Conservation (phyloP, 1,284 basidiomycete species). For the Moesziomyces sp. region DNA sequence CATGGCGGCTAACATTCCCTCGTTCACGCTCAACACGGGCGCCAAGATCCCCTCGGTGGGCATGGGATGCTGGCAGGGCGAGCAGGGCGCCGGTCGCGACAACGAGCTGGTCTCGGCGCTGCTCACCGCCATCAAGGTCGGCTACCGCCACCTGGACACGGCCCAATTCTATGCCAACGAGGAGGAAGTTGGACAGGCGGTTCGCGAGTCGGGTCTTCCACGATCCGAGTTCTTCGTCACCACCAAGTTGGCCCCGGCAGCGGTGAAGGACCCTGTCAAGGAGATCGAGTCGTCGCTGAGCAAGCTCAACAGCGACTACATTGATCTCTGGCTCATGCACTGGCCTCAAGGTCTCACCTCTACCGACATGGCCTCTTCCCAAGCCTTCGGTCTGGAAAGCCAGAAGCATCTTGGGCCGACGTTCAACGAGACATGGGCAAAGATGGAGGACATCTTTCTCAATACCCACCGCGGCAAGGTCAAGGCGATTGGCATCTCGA, state of each 20-base stretch:
- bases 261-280: constrained; percentile 39
- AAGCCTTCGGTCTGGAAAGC: constrained; percentile 18
- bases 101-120: constrained; percentile 34
- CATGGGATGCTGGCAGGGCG: constrained; percentile 57
- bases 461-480: constrained; percentile 58
- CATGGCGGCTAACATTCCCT: constrained; percentile 41
- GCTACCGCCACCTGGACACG: constrained; percentile 60
- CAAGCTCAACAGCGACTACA: constrained; percentile 78
- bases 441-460: constrained; percentile 60
- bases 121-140: constrained; percentile 28
- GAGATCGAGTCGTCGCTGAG: constrained; percentile 78
- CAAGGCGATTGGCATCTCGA: constrained; percentile 74
- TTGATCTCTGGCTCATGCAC: constrained; percentile 68
- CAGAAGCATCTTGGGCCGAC: constrained; percentile 44
- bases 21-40: constrained; percentile 51
- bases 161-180: constrained; percentile 74
- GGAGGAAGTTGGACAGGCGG: constrained; percentile 83
- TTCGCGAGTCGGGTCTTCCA: constrained; percentile 77
- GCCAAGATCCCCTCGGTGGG: constrained; percentile 53
- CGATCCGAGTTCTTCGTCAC: constrained; percentile 85
- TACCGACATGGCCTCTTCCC: constrained; percentile 7
- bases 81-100: constrained; percentile 29
- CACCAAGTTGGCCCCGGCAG: constrained; percentile 78
- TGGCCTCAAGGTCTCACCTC: constrained; percentile 48
- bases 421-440: constrained; percentile 56